Evolutionary conservation across 2,329 filamentous ascomycete species (phyloP), one percentile per base, ranked within the genome.

Genomic region (Diaporthe citrichinensis): DNA sequence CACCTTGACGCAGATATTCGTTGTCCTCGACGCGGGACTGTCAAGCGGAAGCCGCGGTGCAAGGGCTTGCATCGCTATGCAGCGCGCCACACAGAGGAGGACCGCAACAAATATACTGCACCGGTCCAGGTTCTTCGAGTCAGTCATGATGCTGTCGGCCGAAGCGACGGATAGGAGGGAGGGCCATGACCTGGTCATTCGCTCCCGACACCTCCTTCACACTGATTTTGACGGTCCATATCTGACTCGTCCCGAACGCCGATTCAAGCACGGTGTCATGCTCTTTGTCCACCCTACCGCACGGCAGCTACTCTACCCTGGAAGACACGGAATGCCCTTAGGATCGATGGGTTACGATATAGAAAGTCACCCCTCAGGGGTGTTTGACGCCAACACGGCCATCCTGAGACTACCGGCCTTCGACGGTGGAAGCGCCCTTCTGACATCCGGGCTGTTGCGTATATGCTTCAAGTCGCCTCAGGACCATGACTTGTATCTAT

Each of bases 391-490:
- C 44, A 67, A 67, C 44, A 67, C 31, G 9, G 61, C 61, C 41
- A 67, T 49, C 20, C 28, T 67, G 20, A 67, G 61, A 36, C 44
- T 67, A 12, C 44, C 61, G 20, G 28, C 44, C 14, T 67, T 51
- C 12, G 61, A 67, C 23, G 44, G 44, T 5, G 20, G 28, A 23
- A n/a, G 28, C 20, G 28, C 61, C 41, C 44, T 25, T 25, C 6
- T 67, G 12, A 67, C 61, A 7, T 67, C 44, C 4, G 61, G 44
- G 3, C 31, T 67, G 3, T 51, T 67, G 28, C 61, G 61, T 23
- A 67, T 67, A n/a, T 67, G 28, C 25, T 67, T 67, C 44, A 67
- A 51, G 28, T 51, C 61, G 25, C 61, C 61, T 51, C 61, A 67
- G 28, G 41, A 67, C 28, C 61, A 17, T 17, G 44, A 51, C 28